Evolutionary conservation across 352 stramenopile species (phyloP).

Genomic region (Blastocystis sp.): DNA sequence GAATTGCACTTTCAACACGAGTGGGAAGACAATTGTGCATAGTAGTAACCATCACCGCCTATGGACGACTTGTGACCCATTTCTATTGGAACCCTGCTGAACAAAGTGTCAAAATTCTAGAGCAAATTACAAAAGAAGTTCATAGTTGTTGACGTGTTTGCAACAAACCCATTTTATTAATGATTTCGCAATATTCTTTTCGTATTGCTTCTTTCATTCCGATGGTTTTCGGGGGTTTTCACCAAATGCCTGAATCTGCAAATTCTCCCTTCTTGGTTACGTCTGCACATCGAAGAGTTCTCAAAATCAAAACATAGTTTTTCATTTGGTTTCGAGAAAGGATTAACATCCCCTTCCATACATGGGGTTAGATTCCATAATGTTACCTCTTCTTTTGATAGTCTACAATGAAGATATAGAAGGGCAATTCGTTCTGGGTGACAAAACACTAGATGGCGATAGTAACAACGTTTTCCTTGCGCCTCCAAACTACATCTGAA

Average conservation of each 20-base stretch:
- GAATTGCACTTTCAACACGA: not conserved
- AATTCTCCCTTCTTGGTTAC: constrained; percentile 43
- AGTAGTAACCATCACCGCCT: not conserved
- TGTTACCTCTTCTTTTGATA: not conserved
- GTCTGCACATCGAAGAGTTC: constrained; percentile 9
- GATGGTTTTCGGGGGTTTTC: too few relatives aligned
- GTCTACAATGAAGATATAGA: not conserved
- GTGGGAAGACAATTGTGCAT: not conserved
- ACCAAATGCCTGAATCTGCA: constrained; percentile 50
- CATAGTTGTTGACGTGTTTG: not conserved
- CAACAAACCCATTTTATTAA: not conserved
- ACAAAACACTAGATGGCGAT: constrained; percentile 22
- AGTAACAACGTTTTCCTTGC: not conserved
- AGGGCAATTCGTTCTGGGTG: constrained; percentile 38
- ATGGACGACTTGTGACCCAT: not conserved
- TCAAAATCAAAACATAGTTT: constrained; percentile 60
- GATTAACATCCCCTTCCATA: not conserved
- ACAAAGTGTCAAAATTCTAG: not conserved
- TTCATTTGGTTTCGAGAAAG: not conserved
- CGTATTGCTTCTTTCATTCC: too few relatives aligned
- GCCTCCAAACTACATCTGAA: not conserved
- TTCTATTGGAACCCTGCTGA: constrained; percentile 47
- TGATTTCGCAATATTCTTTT: not conserved
- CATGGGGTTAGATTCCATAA: constrained; percentile 12
- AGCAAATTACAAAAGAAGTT: not conserved